Base-by-base conservation (phyloP, 1,284 basidiomycete genomes). In the Testicularia cyperi region DNA sequence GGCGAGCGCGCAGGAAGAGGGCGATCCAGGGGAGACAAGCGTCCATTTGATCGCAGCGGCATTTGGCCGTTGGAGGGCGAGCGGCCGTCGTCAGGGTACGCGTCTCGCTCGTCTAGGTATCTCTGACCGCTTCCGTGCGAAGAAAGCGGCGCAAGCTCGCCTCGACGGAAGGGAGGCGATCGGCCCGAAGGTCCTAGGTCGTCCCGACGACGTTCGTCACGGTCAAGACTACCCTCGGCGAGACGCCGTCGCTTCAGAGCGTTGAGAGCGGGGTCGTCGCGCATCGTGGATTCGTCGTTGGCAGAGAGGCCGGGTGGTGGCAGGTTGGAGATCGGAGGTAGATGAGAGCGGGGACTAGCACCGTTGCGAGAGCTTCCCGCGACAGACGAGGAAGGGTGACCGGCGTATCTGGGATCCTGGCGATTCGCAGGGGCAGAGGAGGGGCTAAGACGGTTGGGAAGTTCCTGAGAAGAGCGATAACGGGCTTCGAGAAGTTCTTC, bases 161-260 rank as follows among this genome's bases (percentile, higher is more conserved):
- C 45, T 25, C 57, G 32, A 7, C 52, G 52, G 35, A 52, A 52
- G 13, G 58, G 40, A 20, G 58, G 58, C 8, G 58, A 62, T 16
- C 52, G 39, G 15, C 47, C 52, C 14, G 31, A 18, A 18, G 26
- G 23, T 40, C 28, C 18, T 7, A 14, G 47, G 41, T 23, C 36
- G 6, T 62, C 58, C 9, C 45, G 44, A 21, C 55, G 48, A 34
- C 56, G 38, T 30, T 47, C 36, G n/a, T 62, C 53, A 15, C 52
- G 52, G 32, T 44, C 47, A 15, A 56, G 52, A 23, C 46, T 40
- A 24, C 31, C 47, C 10, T 62, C 58, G 16, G 24, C 58, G 38
- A 62, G 47, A 13, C 58, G 39, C 30, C 58, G 33, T 24, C 58
- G 58, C 38, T 62, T 62, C 32, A 56, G 41, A 6, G 52, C 53